Evolutionary conservation across 2,329 filamentous ascomycete genomes (phyloP).

Genomic region (Botryosphaeria dothidea): DNA sequence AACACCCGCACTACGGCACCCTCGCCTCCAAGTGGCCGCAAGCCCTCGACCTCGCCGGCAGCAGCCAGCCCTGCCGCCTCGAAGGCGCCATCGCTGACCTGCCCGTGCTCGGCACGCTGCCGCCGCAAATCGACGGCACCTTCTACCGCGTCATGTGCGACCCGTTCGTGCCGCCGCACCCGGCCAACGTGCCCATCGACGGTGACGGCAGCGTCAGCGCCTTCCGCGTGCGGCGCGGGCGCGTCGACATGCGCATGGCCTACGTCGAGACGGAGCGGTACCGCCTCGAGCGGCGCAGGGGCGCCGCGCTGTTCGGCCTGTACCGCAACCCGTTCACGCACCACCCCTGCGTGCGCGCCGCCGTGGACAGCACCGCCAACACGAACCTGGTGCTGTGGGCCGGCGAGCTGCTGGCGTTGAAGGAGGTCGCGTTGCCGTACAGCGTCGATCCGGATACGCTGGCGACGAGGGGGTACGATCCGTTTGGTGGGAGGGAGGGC

Average conservation of each 20-base stretch:
- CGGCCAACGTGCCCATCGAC: constrained; percentile 27
- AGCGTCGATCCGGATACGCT: constrained; percentile 35
- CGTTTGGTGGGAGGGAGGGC: constrained; percentile 24
- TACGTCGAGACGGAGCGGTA: constrained; percentile 36
- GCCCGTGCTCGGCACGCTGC: constrained; percentile 6
- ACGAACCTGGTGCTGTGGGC: constrained; percentile 21
- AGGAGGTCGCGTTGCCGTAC: constrained; percentile 26
- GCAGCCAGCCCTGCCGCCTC: constrained; percentile 22
- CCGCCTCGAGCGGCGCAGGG: constrained; percentile 26
- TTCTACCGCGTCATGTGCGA: constrained; percentile 30
- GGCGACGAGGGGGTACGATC: constrained; percentile 32
- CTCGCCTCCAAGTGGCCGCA: constrained; percentile 18
- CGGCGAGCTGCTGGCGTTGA: constrained; percentile 16
- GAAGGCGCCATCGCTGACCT: constrained; percentile 24
- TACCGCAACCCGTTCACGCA: constrained; percentile 23
- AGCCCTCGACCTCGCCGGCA: constrained; percentile 14
- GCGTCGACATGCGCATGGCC: constrained; percentile 31
- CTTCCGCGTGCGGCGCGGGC: constrained; percentile 33
- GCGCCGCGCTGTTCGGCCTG: constrained; percentile 20
- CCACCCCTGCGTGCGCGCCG: constrained; percentile 30
- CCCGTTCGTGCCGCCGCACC: constrained; percentile 26
- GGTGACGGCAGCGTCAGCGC: constrained; percentile 36
- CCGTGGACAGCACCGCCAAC: constrained; percentile 23
- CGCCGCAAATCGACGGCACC: constrained; percentile 5
- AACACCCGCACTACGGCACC: neutral